These are phyloP conservation scores for Nakazawaea peltata DNA, from an alignment of 805 yeast genomes.

Conservation along the genomic window DNA sequence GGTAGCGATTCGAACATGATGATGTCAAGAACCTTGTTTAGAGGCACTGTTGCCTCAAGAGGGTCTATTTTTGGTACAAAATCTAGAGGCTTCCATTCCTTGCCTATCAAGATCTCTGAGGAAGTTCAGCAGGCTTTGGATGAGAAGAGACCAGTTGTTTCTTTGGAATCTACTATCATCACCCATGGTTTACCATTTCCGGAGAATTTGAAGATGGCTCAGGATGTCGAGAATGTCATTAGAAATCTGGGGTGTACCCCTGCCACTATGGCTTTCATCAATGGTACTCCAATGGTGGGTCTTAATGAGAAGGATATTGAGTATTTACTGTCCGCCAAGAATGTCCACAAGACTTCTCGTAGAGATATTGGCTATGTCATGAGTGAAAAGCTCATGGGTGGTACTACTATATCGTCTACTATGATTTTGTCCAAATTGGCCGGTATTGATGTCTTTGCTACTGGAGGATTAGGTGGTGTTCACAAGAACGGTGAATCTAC, in stretches of 20 bases:
- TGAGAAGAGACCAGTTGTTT: constrained; percentile 59
- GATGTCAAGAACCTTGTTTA: too few species aligned
- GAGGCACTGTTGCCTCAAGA: too few species aligned
- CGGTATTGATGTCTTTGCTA: constrained; percentile 80
- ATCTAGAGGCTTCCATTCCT: too few species aligned
- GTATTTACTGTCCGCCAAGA: constrained; percentile 30
- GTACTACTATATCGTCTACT: constrained; percentile 86
- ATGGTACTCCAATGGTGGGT: constrained; percentile 71
- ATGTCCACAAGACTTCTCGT: constrained; percentile 61
- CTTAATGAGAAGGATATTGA: constrained; percentile 39
- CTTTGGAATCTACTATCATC: constrained; percentile 80
- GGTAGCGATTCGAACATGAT: too few species aligned
- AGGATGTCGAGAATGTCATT: constrained; percentile 51
- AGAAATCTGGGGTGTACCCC: constrained; percentile 65
- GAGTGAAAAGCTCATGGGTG: constrained; percentile 62
- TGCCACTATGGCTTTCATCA: constrained; percentile 74
- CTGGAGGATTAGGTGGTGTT: constrained; percentile 93
- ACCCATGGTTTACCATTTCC: constrained; percentile 90
- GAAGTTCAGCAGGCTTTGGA: constrained; percentile 59
- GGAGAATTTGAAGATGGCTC: constrained; percentile 65
- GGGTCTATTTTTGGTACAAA: too few species aligned
- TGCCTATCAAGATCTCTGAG: constrained; percentile 11
- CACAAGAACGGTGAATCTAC: constrained; percentile 70
- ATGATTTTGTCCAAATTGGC: constrained; percentile 73
- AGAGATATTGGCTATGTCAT: constrained; percentile 71